Conservation (phyloP, 495 filamentous ascomycete species). For the Cairneyella variabilis region DNA sequence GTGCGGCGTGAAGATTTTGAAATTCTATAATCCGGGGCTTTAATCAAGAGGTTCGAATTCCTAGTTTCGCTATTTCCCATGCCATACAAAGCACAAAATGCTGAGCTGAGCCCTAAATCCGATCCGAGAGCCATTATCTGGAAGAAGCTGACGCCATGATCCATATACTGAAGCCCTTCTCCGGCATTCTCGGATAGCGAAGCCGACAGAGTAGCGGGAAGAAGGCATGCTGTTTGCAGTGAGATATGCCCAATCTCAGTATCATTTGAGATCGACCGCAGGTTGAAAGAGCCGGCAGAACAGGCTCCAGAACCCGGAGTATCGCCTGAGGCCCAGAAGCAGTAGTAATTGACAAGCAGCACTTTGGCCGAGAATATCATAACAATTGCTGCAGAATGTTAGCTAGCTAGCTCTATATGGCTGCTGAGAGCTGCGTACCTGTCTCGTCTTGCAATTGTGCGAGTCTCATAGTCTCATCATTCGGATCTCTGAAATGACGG, state of each 20-base stretch:
- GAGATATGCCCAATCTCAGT: background rate
- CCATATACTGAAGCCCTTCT: constrained; percentile 13
- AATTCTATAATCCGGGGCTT: constrained; percentile 3
- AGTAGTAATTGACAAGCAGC: constrained; percentile 21
- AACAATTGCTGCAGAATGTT: constrained; percentile 17
- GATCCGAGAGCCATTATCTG: constrained; percentile 22
- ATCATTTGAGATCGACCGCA: background rate
- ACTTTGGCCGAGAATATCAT: constrained; percentile 13
- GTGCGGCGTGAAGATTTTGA: background rate
- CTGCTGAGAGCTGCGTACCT: constrained; percentile 6
- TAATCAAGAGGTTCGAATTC: background rate
- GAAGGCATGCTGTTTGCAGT: constrained; percentile 5
- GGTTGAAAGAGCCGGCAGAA: constrained; percentile 11
- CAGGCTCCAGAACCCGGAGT: background rate
- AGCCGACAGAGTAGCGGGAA: constrained; percentile 6
- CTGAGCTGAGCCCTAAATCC: constrained; percentile 21
- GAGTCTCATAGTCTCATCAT: constrained; percentile 33
- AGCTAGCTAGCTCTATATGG: constrained; percentile 10
- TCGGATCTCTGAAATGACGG: constrained; percentile 41
- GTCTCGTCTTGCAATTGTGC: constrained; percentile 6
- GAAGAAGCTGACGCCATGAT: constrained; percentile 24
- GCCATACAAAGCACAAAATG: constrained; percentile 7
- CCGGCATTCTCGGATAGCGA: background rate
- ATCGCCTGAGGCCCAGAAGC: constrained; percentile 7
- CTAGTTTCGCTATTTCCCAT: background rate